A percentile compares a stretch with the other conserved stretches of the same genome.
phyloP scores from a whole-genome alignment of 768 basidiomycete species.

The Lactarius pseudohatsudake region DNA sequence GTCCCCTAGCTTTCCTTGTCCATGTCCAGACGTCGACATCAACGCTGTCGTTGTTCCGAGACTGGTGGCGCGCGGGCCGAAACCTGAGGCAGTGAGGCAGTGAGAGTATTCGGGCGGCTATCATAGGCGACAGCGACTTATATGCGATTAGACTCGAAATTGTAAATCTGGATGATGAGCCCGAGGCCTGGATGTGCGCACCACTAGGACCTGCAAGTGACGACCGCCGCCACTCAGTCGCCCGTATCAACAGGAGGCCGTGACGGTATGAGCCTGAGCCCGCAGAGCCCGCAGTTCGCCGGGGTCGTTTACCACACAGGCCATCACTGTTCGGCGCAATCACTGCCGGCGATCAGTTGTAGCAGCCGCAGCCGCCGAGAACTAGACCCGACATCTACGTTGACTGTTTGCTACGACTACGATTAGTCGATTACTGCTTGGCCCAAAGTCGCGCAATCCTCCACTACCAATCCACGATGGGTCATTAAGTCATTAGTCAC shows the following conservation, averaged over 20 bases:
- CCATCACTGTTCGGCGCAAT: no score
- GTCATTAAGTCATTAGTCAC: no score
- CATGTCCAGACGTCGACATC: background rate
- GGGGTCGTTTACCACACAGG: no score
- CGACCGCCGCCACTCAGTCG: background rate
- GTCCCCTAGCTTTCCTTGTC: background rate
- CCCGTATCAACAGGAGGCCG: background rate
- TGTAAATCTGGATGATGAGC: no score
- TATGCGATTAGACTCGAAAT: background rate
- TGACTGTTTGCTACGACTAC: no score
- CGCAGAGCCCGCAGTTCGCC: no score
- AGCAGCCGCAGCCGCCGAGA: background rate
- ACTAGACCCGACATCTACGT: background rate
- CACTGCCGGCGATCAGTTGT: no score
- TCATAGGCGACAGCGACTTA: background rate
- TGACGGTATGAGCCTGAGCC: background rate
- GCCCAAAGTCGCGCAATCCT: background rate
- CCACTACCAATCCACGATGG: no score
- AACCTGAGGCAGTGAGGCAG: background rate
- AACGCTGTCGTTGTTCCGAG: background rate
- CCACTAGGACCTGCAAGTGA: background rate
- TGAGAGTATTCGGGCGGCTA: background rate
- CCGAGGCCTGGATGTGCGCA: background rate
- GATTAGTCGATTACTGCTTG: no score
- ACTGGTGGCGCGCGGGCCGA: background rate